Conservation (phyloP, 2,329 filamentous ascomycete genomes). For the Boeremia lycopersici region DNA sequence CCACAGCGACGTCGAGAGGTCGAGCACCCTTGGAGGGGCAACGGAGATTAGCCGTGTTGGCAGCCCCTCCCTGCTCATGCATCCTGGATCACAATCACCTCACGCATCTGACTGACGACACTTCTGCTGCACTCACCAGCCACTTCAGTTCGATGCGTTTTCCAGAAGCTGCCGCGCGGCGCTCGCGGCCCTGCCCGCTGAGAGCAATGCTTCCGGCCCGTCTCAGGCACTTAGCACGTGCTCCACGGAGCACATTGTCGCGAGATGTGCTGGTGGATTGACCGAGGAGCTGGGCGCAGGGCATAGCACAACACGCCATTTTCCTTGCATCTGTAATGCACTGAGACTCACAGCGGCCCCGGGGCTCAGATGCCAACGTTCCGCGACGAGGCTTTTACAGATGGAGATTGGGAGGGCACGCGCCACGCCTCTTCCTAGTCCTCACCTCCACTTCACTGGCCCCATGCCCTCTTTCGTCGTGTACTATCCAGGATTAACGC, state of each 20-base stretch:
- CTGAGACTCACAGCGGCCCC: conserved; percentile 19
- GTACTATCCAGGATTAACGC: conserved; percentile 23
- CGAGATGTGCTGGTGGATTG: conserved; percentile 22
- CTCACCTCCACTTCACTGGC: conserved; percentile 25
- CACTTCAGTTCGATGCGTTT: conserved; percentile 20
- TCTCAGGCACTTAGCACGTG: conserved; percentile 21
- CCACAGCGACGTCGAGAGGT: conserved; percentile 14
- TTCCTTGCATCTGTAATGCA: conserved; percentile 15
- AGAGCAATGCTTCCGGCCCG: conserved; percentile 24
- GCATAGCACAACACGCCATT: conserved; percentile 24
- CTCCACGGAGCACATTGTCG: conserved; percentile 21
- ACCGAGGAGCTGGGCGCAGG: conserved; percentile 18
- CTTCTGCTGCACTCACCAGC: conserved; percentile 9
- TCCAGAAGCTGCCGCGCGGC: conserved; percentile 25
- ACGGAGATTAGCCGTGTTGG: conserved; percentile 21
- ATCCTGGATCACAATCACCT: conserved; percentile 17
- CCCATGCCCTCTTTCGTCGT: conserved; percentile 25
- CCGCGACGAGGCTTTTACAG: conserved; percentile 27
- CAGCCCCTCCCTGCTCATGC: conserved; percentile 17
- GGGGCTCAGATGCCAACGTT: conserved; percentile 30
- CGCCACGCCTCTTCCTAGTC: conserved; percentile 24
- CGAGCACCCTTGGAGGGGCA: conserved; percentile 7
- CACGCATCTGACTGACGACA: conserved; percentile 8
- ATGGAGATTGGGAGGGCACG: conserved; percentile 31
- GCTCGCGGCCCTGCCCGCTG: conserved; percentile 18